A percentile compares a stretch with the other conserved stretches of the same genome.
phyloP scores from a whole-genome alignment of 176 grass and related monocot genomes.

The Calamus simplicifolius region DNA sequence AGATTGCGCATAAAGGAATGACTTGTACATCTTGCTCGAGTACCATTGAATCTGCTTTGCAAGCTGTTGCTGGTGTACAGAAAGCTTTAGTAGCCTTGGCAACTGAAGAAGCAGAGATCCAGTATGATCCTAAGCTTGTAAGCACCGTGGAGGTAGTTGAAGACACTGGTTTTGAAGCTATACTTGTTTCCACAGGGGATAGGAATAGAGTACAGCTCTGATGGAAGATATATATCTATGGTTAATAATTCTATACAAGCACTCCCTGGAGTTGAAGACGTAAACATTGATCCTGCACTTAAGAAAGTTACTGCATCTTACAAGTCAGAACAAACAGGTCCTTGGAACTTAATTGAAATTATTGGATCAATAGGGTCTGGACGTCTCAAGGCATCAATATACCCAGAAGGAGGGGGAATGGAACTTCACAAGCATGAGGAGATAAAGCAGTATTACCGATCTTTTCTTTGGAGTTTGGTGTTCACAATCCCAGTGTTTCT shows the following conservation, averaged over 20 bases:
- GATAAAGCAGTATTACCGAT: slow-evolving; percentile 65
- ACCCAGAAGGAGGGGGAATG: slow-evolving; percentile 60
- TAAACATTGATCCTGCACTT: slow-evolving; percentile 44
- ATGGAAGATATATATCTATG: slow-evolving; percentile 36
- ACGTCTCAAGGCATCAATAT: slow-evolving; percentile 60
- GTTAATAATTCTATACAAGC: slow-evolving; percentile 65
- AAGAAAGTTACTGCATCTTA: slow-evolving; percentile 72
- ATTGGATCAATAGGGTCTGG: slow-evolving; percentile 57
- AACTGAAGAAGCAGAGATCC: slow-evolving; percentile 87
- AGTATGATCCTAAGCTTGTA: slow-evolving; percentile 49
- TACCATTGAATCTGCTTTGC: slow-evolving; percentile 63
- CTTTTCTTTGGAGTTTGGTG: slow-evolving; percentile 79
- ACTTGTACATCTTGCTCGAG: slow-evolving; percentile 70
- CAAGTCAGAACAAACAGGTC: slow-evolving; percentile 80
- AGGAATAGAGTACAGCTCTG: slow-evolving; percentile 59
- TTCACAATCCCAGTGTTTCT: slow-evolving; percentile 93
- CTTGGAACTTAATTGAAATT: slow-evolving; percentile 70
- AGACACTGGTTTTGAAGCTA: slow-evolving; percentile 69
- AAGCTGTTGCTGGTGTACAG: slow-evolving; percentile 56
- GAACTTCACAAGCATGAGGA: slow-evolving; percentile 53
- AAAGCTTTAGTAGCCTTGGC: slow-evolving; percentile 75
- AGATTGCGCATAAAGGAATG: slow-evolving; percentile 91
- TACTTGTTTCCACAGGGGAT: slow-evolving; percentile 68
- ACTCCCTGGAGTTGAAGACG: slow-evolving; percentile 66
- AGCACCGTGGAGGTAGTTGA: slow-evolving; percentile 43